Conservation (phyloP, 345 rosid genomes). For the Lepidium sativum region DNA sequence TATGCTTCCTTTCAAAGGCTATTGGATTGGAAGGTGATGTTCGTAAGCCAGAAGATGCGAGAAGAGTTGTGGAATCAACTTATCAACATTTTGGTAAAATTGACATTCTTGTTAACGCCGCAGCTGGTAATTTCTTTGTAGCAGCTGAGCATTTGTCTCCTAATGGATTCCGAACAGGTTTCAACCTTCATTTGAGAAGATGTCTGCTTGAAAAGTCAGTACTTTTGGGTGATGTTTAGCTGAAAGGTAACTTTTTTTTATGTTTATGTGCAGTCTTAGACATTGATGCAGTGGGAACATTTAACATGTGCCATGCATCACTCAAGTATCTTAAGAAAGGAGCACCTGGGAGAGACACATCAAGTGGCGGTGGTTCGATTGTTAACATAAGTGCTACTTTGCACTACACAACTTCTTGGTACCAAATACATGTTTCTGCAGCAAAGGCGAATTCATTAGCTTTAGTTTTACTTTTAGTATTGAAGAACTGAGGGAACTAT, state of each 20-base stretch:
- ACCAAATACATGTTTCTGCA: conserved; percentile 79
- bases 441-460: conserved; percentile 46
- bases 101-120: conserved; percentile 70
- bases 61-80: conserved; percentile 64
- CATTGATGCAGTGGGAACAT: conserved; percentile 76
- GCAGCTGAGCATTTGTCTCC: conserved; percentile 78
- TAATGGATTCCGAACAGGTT: conserved; percentile 79
- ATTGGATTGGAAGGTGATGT: conserved; percentile 82
- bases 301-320: conserved; percentile 62
- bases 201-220: not conserved
- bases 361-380: conserved; percentile 44
- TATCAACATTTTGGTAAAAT: conserved; percentile 49
- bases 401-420: conserved; percentile 75
- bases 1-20: conserved; percentile 33
- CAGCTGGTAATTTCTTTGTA: conserved; percentile 76
- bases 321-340: conserved; percentile 68
- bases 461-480: not conserved
- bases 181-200: not conserved
- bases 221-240: not conserved
- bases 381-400: conserved; percentile 74
- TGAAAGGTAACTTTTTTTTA: not conserved
- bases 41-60: conserved; percentile 67
- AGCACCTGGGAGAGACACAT: conserved; percentile 43
- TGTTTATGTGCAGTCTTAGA: conserved; percentile 49
- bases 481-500: not conserved